Evolutionary conservation across 2,329 filamentous ascomycete genomes (phyloP).

Genomic region (Chaetomium strumarium): DNA sequence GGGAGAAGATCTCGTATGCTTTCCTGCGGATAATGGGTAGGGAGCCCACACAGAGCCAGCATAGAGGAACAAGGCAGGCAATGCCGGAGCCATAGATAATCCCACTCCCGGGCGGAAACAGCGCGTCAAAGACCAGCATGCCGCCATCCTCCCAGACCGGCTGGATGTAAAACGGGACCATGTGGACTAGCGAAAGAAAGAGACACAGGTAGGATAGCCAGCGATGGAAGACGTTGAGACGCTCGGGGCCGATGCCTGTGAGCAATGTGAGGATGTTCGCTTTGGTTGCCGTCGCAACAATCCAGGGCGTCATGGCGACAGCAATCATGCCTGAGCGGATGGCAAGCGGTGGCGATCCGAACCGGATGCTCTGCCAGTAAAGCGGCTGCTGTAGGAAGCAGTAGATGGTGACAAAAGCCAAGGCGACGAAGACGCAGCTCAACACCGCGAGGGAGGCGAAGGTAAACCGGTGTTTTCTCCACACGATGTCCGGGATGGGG

Average conservation of each 20-base stretch:
- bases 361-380: constrained; percentile 82
- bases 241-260: constrained; percentile 86
- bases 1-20: constrained; percentile 81
- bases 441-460: constrained; percentile 76
- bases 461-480: constrained; percentile 63
- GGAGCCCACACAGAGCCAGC: constrained; percentile 80
- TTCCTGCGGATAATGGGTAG: constrained; percentile 69
- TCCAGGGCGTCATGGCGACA: constrained; percentile 88
- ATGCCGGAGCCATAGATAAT: constrained; percentile 81
- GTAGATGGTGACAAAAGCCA: constrained; percentile 71
- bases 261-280: constrained; percentile 77
- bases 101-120: constrained; percentile 60
- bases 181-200: constrained; percentile 76
- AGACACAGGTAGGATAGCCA: constrained; percentile 87
- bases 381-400: constrained; percentile 82
- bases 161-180: constrained; percentile 82
- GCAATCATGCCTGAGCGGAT: constrained; percentile 87
- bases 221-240: constrained; percentile 86
- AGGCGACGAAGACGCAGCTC: constrained; percentile 58
- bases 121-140: constrained; percentile 60
- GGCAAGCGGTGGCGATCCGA: constrained; percentile 81
- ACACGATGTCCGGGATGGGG: constrained; percentile 67
- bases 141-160: constrained; percentile 79
- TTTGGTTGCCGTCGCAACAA: constrained; percentile 84
- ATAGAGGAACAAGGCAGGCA: constrained; percentile 72